Conservation (phyloP, 805 yeast genomes). For the Schwanniomyces sp. region DNA sequence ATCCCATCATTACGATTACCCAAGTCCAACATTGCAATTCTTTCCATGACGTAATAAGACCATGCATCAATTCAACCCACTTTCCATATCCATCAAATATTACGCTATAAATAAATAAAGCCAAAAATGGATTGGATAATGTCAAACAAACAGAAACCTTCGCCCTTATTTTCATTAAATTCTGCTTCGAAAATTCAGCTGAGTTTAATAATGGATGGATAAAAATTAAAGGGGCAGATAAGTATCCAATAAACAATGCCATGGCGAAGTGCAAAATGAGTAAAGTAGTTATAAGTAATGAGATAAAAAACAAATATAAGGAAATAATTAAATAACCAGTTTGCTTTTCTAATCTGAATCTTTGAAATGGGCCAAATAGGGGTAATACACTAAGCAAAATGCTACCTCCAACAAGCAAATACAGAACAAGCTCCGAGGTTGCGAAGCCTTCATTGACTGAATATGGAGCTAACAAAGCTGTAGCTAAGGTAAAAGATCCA, state of each 20-base stretch:
- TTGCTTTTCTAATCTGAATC: conserved; percentile 15
- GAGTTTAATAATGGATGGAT: conserved; percentile 37
- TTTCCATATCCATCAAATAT: conserved; percentile 29
- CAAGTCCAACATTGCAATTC: conserved; percentile 84
- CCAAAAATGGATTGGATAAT: conserved; percentile 53
- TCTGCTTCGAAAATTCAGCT: background rate
- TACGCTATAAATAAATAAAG: conserved; percentile 24
- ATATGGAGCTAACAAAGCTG: conserved; percentile 26
- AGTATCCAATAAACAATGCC: conserved; percentile 66
- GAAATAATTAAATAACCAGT: conserved; percentile 35
- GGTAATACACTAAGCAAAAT: conserved; percentile 15
- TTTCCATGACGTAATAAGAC: conserved; percentile 62
- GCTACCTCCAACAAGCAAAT: conserved; percentile 12
- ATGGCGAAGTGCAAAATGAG: conserved; percentile 83
- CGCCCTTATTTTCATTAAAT: conserved; percentile 5
- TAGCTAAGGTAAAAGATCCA: conserved; percentile 12
- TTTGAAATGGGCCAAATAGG: conserved; percentile 3
- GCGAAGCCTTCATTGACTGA: background rate
- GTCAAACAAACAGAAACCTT: conserved; percentile 36
- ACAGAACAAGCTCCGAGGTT: conserved; percentile 13
- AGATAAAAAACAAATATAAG: conserved; percentile 53
- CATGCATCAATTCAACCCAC: conserved; percentile 44
- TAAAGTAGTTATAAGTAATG: conserved; percentile 69
- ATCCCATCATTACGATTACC: conserved; percentile 67
- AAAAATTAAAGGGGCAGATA: conserved; percentile 75